Base-by-base conservation (phyloP, 495 filamentous ascomycete genomes). In the Penicillium cinerascens region DNA sequence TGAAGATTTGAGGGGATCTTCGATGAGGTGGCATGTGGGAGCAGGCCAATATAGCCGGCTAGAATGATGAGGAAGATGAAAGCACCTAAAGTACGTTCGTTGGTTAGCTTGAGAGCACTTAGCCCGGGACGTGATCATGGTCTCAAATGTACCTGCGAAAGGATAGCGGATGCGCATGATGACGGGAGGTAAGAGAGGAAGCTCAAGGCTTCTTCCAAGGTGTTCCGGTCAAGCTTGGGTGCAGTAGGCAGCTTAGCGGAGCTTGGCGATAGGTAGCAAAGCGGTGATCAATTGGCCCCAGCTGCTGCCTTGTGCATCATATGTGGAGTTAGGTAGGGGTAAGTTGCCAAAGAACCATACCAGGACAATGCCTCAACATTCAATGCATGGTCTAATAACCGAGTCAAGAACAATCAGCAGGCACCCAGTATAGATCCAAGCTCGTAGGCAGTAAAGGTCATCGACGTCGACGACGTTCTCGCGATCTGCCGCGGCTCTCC, bases 11-110 rank as follows among this genome's bases (percentile, higher is more conserved):
- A 81, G 63, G 72, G 86, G 68, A 73, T 91, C 68, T 67, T 82
- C 61, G 75, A 82, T 55, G 73, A 91, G 67, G 66, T 57, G 61
- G 63, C 70, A 52, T 78, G 75, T 25, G 78, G 76, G 58, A 87
- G 63, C 36, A 96, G 86, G 50, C 89, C 89, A 56, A 87, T 75
- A 69, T 93, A 96, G 50, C 75, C 89, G 36, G 92, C 80, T 41
- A 87, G 66, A 46, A 95, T 74, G 60, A 87, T 72, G 60, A 97
- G 81, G 65, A 87, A 76, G 73, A 84, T 63, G 68, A 97, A 97
- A 51, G 86, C 79, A 67, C 83, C 90, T 49, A 49, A 33, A 29
- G 38, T 42, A 25, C 49, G 41, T 7, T 29, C 49, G 41, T 7
- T 29, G 18, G 45, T 62, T 46, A 66, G 52, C 52, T 47, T 44